These are phyloP conservation scores for Hemerocallis citrina DNA, from an alignment of 106 monocot genomes.

Conservation along the genomic window DNA sequence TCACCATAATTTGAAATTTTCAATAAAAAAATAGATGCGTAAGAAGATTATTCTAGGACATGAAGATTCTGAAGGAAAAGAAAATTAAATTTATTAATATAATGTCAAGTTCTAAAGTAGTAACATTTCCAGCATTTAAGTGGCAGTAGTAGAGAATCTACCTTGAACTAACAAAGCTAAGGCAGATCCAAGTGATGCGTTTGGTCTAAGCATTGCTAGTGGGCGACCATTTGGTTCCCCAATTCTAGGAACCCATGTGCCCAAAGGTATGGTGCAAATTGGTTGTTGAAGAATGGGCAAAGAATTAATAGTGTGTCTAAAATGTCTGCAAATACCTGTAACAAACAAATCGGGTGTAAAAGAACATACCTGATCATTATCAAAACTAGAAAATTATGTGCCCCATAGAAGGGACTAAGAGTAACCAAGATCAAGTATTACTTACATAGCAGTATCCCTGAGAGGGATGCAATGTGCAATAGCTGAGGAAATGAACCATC, in stretches of 20 bases:
- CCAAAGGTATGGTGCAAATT: conserved; percentile 55
- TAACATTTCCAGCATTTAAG: background rate
- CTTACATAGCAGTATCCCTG: conserved; percentile 82
- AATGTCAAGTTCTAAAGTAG: background rate
- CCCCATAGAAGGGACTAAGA: background rate
- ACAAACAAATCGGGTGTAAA: conserved; percentile 1
- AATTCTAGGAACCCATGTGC: conserved; percentile 88
- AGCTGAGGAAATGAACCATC: conserved; percentile 87
- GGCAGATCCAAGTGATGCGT: conserved; percentile 72
- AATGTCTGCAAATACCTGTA: conserved; percentile 90
- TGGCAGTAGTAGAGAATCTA: conserved; percentile 7
- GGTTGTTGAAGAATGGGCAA: conserved; percentile 80
- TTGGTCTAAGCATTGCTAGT: conserved; percentile 67
- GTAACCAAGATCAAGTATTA: background rate
- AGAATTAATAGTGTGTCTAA: conserved; percentile 62
- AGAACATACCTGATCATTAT: background rate
- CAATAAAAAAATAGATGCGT: background rate
- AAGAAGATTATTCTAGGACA: background rate
- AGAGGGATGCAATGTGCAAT: conserved; percentile 80
- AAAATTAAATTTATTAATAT: background rate
- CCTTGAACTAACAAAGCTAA: conserved; percentile 85
- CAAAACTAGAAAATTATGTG: background rate
- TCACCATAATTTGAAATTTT: too few species aligned
- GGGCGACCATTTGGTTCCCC: conserved; percentile 68
- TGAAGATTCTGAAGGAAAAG: background rate